Base-by-base conservation (phyloP, 75 land plant genomes). In the Pinus albicaulis region DNA sequence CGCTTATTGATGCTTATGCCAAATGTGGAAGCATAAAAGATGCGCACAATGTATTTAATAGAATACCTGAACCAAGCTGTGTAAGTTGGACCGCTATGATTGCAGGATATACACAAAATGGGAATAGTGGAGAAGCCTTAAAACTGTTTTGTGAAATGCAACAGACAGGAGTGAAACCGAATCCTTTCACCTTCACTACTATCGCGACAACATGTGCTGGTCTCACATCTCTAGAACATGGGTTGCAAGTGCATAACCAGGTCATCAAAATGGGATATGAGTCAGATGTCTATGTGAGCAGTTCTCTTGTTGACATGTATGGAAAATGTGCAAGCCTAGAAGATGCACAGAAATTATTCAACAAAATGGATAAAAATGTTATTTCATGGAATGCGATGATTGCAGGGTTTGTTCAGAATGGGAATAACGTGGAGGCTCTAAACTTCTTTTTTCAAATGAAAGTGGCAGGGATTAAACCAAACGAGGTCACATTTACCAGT, bases 51-150 rank as follows among this genome's bases (percentile, higher is more conserved):
- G 77, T 83, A 64, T 89, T 89, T 61, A 82, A 79, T 28, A 16
- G 22, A 71, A 83, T 83, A 78, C 77, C 72, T 14, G 72, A 68
- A 17, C 66, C 75, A 70, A 76, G 74, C 58, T 76, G 83, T 13
- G 76, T 83, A 59, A 71, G 79, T n/a, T 89, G 90, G 90, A 89
- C 78, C 58, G 73, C 86, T 2, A 78, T 89, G 16, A 74, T 89
- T 25, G 69, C 71, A 11, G 84, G 81, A 4, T 89, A 86, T 79
- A 53, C 86, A 4, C 65, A 72, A 2, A 59, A 36, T 56, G 66
- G 66, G 7, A 25, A 13, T 16, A 15, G 19, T 4, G 19, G 6
- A 25, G 58, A 76, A 20, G 78, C 73, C 11, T n/a, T 80, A 15
- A 56, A 16, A 7, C 64, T 59, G 38, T 76, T 76, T 57, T 36